phyloP scores from a whole-genome alignment of 495 filamentous ascomycete genomes.

The Aspergillus sclerotiicarbonarius region DNA sequence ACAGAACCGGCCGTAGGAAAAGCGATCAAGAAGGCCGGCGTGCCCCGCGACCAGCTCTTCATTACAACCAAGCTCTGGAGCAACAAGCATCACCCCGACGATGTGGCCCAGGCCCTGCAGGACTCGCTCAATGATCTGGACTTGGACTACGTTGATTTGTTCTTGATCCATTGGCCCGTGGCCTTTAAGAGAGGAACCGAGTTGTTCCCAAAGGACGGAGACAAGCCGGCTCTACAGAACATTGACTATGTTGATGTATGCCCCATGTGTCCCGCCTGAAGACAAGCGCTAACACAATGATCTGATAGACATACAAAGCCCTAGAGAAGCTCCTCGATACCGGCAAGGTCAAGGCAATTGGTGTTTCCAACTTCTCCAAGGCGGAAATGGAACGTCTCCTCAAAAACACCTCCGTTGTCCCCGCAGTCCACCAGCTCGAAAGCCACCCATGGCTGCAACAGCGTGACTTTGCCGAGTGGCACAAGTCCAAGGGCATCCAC shows the following conservation, averaged over 20 bases:
- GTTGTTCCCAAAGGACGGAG: constrained; percentile 45
- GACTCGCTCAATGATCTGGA: constrained; percentile 60
- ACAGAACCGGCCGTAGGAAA: constrained; percentile 53
- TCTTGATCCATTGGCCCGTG: constrained; percentile 67
- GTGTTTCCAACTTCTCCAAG: constrained; percentile 74
- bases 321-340: constrained; percentile 60
- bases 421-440: constrained; percentile 67
- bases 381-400: constrained; percentile 66
- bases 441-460: constrained; percentile 63
- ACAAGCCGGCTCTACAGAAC: constrained; percentile 40
- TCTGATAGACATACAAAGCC: constrained; percentile 53
- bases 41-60: constrained; percentile 62
- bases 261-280: neutral
- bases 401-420: constrained; percentile 56
- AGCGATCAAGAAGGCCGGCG: constrained; percentile 53
- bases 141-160: constrained; percentile 68
- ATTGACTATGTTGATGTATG: constrained; percentile 53
- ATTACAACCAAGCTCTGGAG: constrained; percentile 73
- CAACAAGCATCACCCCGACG: constrained; percentile 61
- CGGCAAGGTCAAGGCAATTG: constrained; percentile 64
- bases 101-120: constrained; percentile 57
- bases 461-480: constrained; percentile 53
- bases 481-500: constrained; percentile 55
- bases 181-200: constrained; percentile 45
- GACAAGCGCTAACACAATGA: neutral